These are phyloP conservation scores for Ambrosiella xylebori DNA, from an alignment of 2,329 filamentous ascomycete genomes.

Conservation along the genomic window DNA sequence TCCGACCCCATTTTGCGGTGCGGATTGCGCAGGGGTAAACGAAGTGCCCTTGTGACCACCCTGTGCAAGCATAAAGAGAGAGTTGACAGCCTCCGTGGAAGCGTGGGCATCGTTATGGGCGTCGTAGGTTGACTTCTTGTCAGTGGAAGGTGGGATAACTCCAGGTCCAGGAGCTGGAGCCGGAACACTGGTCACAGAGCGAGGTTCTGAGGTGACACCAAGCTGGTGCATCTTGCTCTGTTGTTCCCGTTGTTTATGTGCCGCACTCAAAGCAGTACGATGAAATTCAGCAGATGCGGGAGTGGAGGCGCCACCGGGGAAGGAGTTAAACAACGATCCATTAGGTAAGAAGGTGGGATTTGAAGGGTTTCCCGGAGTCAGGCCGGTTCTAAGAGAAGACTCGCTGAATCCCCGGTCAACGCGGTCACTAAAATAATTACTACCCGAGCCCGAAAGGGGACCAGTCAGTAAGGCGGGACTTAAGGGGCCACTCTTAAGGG, in stretches of 20 bases:
- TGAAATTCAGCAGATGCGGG: constrained; percentile 89
- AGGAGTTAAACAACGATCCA: constrained; percentile 55
- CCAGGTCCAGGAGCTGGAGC: constrained; percentile 29
- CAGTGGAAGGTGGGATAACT: constrained; percentile 28
- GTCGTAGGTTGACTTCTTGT: constrained; percentile 1
- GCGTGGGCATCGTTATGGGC: constrained; percentile 62
- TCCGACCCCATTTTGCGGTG: too few species aligned
- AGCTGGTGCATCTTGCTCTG: constrained; percentile 21
- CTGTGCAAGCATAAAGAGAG: constrained; percentile 67
- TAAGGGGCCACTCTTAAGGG: constrained; percentile 75
- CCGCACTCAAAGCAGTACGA: constrained; percentile 71
- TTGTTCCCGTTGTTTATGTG: constrained; percentile 39
- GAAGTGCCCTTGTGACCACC: too few species aligned
- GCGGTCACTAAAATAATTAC: constrained; percentile 77
- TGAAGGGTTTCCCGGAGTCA: constrained; percentile 74
- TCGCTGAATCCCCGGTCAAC: constrained; percentile 71
- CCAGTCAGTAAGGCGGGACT: constrained; percentile 96
- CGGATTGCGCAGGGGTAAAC: too few species aligned
- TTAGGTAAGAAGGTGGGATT: constrained; percentile 87
- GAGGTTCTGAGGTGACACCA: constrained; percentile 10
- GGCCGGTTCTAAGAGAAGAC: constrained; percentile 73
- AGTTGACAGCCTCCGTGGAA: constrained; percentile 76
- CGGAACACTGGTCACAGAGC: neutral
- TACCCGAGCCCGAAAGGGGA: constrained; percentile 65
- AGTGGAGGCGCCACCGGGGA: constrained; percentile 68